Evolutionary conservation across 2,329 filamentous ascomycete genomes (phyloP).

Genomic region (Teratosphaeria epicoccoides): DNA sequence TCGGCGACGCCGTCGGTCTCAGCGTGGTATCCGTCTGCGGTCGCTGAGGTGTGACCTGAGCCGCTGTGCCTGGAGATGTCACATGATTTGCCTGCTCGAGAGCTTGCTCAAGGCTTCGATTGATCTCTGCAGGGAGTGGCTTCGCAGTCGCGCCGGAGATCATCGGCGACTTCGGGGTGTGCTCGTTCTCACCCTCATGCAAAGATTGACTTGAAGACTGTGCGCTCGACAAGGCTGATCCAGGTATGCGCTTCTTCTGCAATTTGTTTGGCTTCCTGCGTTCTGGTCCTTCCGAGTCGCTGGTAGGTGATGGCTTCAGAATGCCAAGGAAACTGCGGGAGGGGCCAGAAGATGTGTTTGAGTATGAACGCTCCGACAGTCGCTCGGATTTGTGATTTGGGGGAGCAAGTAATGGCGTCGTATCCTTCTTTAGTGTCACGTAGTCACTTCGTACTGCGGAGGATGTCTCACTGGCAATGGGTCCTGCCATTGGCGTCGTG

Average conservation of each 20-base stretch:
- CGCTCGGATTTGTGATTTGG: conserved; percentile 11
- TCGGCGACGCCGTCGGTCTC: conserved; percentile 60
- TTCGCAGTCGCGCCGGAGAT: neutral
- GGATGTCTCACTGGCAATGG: conserved; percentile 19
- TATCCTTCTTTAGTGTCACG: conserved; percentile 24
- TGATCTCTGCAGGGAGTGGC: neutral
- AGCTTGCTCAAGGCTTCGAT: neutral
- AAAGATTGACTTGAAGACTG: conserved; percentile 76
- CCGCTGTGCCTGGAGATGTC: conserved; percentile 17
- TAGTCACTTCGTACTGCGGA: conserved; percentile 20
- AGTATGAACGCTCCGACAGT: conserved; percentile 17
- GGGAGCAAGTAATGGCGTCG: conserved; percentile 28
- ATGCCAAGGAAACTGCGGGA: conserved; percentile 47
- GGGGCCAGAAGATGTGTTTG: conserved; percentile 20
- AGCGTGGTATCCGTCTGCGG: conserved; percentile 50
- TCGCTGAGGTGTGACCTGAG: conserved; percentile 65
- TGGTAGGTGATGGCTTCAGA: conserved; percentile 58
- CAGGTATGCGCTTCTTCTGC: conserved; percentile 73
- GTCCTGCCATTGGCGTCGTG: conserved; percentile 24
- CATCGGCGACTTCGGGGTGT: conserved; percentile 19
- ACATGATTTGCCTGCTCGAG: conserved; percentile 29
- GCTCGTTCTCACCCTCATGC: conserved; percentile 21
- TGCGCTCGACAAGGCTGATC: conserved; percentile 71
- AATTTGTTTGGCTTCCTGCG: conserved; percentile 73
- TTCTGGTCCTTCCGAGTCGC: conserved; percentile 28